Percentiles rank a stretch among this genome's conserved stretches.
Evolutionary conservation across 148 eudicot species (phyloP).

Genomic region (Cornus controversa): DNA sequence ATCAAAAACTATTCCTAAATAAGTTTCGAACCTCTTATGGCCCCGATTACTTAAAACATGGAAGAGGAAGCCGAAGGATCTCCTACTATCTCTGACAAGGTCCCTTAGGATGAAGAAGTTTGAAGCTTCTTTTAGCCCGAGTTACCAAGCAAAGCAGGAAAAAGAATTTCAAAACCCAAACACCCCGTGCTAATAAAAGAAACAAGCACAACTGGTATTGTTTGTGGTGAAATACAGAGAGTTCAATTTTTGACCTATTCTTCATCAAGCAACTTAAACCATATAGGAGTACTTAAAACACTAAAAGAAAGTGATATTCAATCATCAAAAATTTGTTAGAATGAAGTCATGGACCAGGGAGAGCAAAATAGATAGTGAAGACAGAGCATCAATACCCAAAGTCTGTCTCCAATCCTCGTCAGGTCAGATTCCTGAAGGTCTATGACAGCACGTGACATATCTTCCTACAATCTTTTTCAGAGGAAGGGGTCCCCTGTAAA

Average conservation of each 20-base stretch:
- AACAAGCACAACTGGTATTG: not conserved
- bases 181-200: not conserved
- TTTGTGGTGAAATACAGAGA: not conserved
- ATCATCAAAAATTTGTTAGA: not conserved
- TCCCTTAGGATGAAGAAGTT: not conserved
- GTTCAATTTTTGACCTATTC: not conserved
- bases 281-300: not conserved
- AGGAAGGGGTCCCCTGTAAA: slow-evolving; percentile 15
- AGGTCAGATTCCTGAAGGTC: not conserved
- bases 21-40: not conserved
- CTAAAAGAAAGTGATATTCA: not conserved
- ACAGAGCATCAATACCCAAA: not conserved
- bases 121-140: not conserved
- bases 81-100: not conserved
- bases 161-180: not conserved
- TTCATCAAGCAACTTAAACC: not conserved
- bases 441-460: not conserved
- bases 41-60: not conserved
- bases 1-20: not conserved
- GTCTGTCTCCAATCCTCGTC: not conserved
- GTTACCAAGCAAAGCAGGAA: not conserved
- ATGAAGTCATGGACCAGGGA: not conserved
- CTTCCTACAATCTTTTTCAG: slow-evolving; percentile 16
- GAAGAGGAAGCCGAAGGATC: not conserved
- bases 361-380: too few species aligned